These are phyloP conservation scores for Neurospora tetrasperma DNA, from an alignment of 495 filamentous ascomycete species.

Conservation along the genomic window DNA sequence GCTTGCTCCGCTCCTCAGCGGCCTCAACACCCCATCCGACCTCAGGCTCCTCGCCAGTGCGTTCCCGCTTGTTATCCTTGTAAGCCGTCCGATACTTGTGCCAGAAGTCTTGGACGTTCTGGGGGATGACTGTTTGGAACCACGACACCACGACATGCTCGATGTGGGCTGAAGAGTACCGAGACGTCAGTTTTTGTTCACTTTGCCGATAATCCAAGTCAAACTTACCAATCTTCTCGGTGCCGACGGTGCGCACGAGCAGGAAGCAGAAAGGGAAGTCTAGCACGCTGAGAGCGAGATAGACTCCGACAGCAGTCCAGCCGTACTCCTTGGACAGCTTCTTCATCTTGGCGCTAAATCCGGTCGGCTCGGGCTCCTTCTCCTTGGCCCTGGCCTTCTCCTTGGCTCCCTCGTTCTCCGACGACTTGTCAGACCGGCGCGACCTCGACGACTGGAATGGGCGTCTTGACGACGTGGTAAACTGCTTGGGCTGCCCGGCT, in stretches of 20 bases:
- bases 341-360: constrained; percentile 59
- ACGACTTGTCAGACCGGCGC: constrained; percentile 2
- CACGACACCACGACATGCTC: constrained; percentile 41
- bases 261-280: constrained; percentile 96
- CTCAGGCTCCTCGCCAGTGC: constrained; percentile 17
- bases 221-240: constrained; percentile 63
- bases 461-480: constrained; percentile 9
- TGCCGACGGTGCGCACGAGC: constrained; percentile 70
- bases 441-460: constrained; percentile 20
- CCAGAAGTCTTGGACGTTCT: constrained; percentile 37
- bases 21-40: constrained; percentile 44
- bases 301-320: constrained; percentile 87
- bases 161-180: constrained; percentile 27
- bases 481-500: constrained; percentile 3
- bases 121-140: constrained; percentile 38
- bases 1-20: constrained; percentile 36
- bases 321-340: constrained; percentile 91
- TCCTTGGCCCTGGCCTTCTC: background rate
- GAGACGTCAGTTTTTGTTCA: constrained; percentile 6
- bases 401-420: background rate
- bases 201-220: background rate
- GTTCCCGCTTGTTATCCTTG: constrained; percentile 22
- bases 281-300: constrained; percentile 67
- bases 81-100: constrained; percentile 28
- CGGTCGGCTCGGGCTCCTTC: constrained; percentile 31